Percentiles rank a stretch among this genome's conserved stretches.
These are phyloP conservation scores for Ilyonectria destructans DNA, from an alignment of 2,329 filamentous ascomycete species.

Conservation along the genomic window DNA sequence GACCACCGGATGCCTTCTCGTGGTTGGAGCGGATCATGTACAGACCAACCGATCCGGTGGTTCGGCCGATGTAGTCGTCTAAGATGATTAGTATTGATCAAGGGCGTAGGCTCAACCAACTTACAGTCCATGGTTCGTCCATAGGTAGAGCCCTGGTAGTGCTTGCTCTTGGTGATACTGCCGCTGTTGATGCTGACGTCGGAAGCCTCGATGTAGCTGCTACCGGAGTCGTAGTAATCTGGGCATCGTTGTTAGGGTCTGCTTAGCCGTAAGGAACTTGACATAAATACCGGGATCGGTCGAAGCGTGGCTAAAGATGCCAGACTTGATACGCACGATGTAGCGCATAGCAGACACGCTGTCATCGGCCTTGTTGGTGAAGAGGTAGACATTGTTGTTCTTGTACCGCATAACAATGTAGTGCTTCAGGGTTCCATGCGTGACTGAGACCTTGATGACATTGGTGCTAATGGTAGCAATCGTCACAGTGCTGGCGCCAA, in stretches of 20 bases:
- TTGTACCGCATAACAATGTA: slow-evolving; percentile 55
- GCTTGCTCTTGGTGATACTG: slow-evolving; percentile 58
- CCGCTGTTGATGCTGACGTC: slow-evolving; percentile 50
- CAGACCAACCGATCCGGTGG: slow-evolving; percentile 54
- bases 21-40: slow-evolving; percentile 59
- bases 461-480: slow-evolving; percentile 48
- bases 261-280: accelerated
- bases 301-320: slow-evolving; percentile 50
- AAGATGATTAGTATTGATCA: not conserved
- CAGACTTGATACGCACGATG: slow-evolving; percentile 54
- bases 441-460: slow-evolving; percentile 56
- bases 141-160: slow-evolving; percentile 58
- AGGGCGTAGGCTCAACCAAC: accelerated
- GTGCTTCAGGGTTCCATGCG: slow-evolving; percentile 54
- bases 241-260: not conserved
- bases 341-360: slow-evolving; percentile 59
- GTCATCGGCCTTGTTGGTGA: slow-evolving; percentile 60
- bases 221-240: slow-evolving; percentile 54
- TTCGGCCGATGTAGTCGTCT: slow-evolving; percentile 59
- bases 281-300: slow-evolving; percentile 39
- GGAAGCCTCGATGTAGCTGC: slow-evolving; percentile 53
- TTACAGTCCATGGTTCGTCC: slow-evolving; percentile 55
- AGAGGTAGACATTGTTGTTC: slow-evolving; percentile 59
- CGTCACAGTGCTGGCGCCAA: slow-evolving; percentile 52
- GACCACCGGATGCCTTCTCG: slow-evolving; percentile 58